These are phyloP conservation scores for Marasmius tenuissimus DNA, from an alignment of 1,284 basidiomycete genomes.

Conservation along the genomic window DNA sequence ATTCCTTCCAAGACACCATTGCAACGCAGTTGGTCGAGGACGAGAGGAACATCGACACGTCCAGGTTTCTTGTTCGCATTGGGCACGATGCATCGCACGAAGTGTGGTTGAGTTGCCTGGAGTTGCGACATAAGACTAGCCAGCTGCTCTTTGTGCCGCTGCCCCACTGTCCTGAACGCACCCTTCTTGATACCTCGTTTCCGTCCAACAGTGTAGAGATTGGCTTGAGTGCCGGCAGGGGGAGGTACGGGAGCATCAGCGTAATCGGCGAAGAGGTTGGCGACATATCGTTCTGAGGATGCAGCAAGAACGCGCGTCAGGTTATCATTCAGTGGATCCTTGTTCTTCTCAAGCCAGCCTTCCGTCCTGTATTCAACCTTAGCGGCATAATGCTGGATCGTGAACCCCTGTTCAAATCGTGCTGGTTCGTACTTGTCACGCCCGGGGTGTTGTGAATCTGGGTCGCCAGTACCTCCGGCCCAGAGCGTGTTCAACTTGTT, in stretches of 20 bases:
- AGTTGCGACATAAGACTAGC: constrained; percentile 91
- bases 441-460: constrained; percentile 69
- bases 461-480: constrained; percentile 46
- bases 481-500: constrained; percentile 85
- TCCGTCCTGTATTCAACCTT: constrained; percentile 96
- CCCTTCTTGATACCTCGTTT: constrained; percentile 90
- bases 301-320: constrained; percentile 86
- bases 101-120: constrained; percentile 95
- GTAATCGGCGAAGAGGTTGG: constrained; percentile 85
- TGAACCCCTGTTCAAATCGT: constrained; percentile 93
- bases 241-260: constrained; percentile 41
- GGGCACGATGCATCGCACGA: constrained; percentile 97
- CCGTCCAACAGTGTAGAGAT: constrained; percentile 56
- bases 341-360: constrained; percentile 99
- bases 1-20: constrained; percentile 99
- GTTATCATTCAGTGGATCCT: constrained; percentile 98
- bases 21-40: constrained; percentile 95
- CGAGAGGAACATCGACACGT: constrained; percentile 90
- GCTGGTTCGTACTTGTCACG: constrained; percentile 84
- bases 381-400: constrained; percentile 96
- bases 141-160: constrained; percentile 96
- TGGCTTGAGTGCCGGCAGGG: constrained; percentile 27
- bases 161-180: constrained; percentile 94
- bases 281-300: constrained; percentile 84
- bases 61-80: constrained; percentile 93